Conservation (phyloP, 306 rosid genomes). For the Gynostemma pentaphyllum region DNA sequence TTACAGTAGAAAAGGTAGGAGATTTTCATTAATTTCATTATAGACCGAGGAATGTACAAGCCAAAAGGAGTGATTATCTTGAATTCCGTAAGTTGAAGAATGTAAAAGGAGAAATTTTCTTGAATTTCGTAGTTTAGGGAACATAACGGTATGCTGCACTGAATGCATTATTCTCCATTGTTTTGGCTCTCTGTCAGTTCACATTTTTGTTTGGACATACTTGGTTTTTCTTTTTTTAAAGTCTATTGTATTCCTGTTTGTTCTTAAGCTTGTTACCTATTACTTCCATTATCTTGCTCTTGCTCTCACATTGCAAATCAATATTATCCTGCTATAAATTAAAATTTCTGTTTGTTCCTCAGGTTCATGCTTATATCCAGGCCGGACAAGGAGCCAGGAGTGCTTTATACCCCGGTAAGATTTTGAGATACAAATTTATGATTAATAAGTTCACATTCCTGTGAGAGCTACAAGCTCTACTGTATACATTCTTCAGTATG, state of each 20-base stretch:
- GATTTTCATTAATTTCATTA: too few relatives aligned
- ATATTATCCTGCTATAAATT: constrained; percentile 9
- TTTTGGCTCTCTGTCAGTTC: not conserved
- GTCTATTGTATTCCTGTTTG: not conserved
- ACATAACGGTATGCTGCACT: not conserved
- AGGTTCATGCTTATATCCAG: constrained; percentile 94
- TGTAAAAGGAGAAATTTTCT: not conserved
- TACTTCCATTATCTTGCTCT: not conserved
- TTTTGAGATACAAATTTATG: constrained; percentile 1
- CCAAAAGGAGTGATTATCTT: not conserved
- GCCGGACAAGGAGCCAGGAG: constrained; percentile 79
- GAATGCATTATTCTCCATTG: not conserved
- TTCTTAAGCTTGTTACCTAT: not conserved
- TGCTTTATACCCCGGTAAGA: constrained; percentile 87
- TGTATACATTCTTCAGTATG: not conserved
- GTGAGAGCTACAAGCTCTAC: not conserved
- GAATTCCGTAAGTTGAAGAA: not conserved
- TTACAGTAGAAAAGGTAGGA: too few relatives aligned
- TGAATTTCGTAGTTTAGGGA: not conserved
- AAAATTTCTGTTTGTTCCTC: constrained; percentile 10
- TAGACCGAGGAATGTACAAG: too few relatives aligned
- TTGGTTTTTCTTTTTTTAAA: not conserved
- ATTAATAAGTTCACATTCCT: not conserved
- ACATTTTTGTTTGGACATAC: not conserved
- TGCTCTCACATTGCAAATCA: not conserved